Conservation (phyloP, 306 rosid species). For the Dalbergia cochinchinensis region DNA sequence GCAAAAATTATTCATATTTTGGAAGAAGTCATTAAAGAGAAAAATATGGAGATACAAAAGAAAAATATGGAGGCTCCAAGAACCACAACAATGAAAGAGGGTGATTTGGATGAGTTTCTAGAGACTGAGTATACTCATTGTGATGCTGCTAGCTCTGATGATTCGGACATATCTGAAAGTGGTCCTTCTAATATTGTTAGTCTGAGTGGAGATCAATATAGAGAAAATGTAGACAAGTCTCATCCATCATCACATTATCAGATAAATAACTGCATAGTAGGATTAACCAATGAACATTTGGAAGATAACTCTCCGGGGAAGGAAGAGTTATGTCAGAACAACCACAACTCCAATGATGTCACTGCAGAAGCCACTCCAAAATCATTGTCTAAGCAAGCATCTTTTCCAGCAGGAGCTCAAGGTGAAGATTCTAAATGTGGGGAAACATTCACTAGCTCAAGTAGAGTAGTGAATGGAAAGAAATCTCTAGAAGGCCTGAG, state of each 20-base stretch:
- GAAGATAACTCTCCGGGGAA: conserved; percentile 53
- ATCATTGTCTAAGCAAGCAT: conserved; percentile 30
- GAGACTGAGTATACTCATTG: conserved; percentile 84
- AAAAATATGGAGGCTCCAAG: conserved; percentile 52
- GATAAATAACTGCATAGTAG: conserved; percentile 62
- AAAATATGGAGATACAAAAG: conserved; percentile 65
- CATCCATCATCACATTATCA: conserved; percentile 52
- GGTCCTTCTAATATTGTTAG: conserved; percentile 49
- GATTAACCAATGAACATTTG: conserved; percentile 52
- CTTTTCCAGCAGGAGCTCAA: conserved; percentile 45
- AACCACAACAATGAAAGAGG: conserved; percentile 55
- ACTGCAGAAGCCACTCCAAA: conserved; percentile 39
- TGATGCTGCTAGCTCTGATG: conserved; percentile 81
- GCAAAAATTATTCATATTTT: conserved; percentile 82
- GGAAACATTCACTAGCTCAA: conserved; percentile 48
- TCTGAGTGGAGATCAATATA: conserved; percentile 52
- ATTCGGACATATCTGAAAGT: conserved; percentile 69
- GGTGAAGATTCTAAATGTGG: conserved; percentile 45
- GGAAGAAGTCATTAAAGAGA: conserved; percentile 77
- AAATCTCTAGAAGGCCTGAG: conserved; percentile 87
- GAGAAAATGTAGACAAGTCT: conserved; percentile 45
- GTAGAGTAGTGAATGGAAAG: conserved; percentile 52
- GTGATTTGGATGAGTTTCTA: conserved; percentile 73
- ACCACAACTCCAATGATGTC: conserved; percentile 39
- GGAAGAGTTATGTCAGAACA: conserved; percentile 48